Evolutionary conservation across 2,329 filamentous ascomycete species (phyloP).

Genomic region (Zelopaecilomyces penicillatus): DNA sequence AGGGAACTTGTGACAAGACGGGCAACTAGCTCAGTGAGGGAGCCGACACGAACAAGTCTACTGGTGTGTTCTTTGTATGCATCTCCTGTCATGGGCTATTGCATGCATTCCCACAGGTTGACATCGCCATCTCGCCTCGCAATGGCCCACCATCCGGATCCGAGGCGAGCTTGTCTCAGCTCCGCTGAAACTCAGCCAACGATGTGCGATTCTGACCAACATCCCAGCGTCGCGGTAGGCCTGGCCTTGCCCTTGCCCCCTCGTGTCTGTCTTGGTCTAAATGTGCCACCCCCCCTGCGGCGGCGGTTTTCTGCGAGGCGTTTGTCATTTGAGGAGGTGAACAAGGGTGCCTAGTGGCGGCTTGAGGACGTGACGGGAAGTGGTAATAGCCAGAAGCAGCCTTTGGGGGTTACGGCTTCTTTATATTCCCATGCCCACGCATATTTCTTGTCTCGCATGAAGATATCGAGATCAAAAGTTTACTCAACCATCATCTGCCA

Average conservation of each 20-base stretch:
- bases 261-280: constrained; percentile 6
- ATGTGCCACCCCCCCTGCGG: constrained; percentile 2
- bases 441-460: constrained; percentile 13
- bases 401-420: constrained; percentile 8
- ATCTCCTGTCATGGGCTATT: constrained; percentile 2
- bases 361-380: not conserved
- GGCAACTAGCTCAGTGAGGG: constrained; percentile 2
- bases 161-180: constrained; percentile 23
- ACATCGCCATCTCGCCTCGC: constrained; percentile 7
- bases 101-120: constrained; percentile 7
- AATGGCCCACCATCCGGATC: constrained; percentile 8
- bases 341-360: constrained; percentile 3
- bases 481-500: constrained; percentile 9
- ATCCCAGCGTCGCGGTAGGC: constrained; percentile 14
- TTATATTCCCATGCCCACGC: constrained; percentile 14
- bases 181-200: constrained; percentile 24
- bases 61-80: constrained; percentile 6
- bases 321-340: constrained; percentile 8
- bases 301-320: constrained; percentile 7
- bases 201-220: constrained; percentile 11
- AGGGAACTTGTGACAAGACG: not conserved
- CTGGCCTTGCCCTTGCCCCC: constrained; percentile 11
- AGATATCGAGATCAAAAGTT: constrained; percentile 16
- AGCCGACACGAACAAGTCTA: not conserved
- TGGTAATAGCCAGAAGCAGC: not conserved